A percentile compares a stretch with the other conserved stretches of the same genome.
Conservation (phyloP, 306 rosid species). For the Cicer bijugum region DNA sequence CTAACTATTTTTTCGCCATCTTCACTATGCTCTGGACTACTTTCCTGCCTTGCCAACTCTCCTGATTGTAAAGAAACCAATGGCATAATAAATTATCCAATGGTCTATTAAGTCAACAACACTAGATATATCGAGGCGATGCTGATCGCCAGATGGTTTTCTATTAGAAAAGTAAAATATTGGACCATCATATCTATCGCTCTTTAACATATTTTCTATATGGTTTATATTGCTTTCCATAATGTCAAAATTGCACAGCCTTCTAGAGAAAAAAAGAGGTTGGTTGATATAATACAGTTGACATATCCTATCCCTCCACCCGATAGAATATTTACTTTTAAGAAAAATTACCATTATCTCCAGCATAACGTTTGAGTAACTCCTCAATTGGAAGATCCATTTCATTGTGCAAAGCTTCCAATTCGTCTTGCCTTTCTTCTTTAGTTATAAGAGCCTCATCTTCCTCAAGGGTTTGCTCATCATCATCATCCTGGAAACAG, state of each 20-base stretch:
- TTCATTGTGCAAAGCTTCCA: conserved; percentile 85
- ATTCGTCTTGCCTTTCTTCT: conserved; percentile 85
- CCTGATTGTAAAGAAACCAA: conserved; percentile 42
- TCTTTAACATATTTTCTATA: background rate
- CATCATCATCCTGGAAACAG: conserved; percentile 90
- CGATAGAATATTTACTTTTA: background rate
- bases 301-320: conserved; percentile 40
- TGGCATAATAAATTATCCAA: conserved; percentile 42
- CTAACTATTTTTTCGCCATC: conserved; percentile 44
- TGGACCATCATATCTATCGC: conserved; percentile 23
- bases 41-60: conserved; percentile 51
- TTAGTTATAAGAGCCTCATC: conserved; percentile 85
- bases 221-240: conserved; percentile 35
- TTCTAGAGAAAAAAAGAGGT: background rate
- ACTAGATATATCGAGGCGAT: conserved; percentile 21
- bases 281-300: conserved; percentile 27
- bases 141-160: conserved; percentile 1
- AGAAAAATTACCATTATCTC: conserved; percentile 55
- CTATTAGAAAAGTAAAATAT: conserved; percentile 32
- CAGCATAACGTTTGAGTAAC: conserved; percentile 77
- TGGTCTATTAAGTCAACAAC: conserved; percentile 35
- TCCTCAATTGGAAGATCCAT: conserved; percentile 91
- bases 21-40: conserved; percentile 48
- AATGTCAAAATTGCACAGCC: conserved; percentile 16
- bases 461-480: conserved; percentile 83